These are phyloP conservation scores for Kwoniella dejecticola DNA, from an alignment of 768 basidiomycete genomes.

Conservation along the genomic window DNA sequence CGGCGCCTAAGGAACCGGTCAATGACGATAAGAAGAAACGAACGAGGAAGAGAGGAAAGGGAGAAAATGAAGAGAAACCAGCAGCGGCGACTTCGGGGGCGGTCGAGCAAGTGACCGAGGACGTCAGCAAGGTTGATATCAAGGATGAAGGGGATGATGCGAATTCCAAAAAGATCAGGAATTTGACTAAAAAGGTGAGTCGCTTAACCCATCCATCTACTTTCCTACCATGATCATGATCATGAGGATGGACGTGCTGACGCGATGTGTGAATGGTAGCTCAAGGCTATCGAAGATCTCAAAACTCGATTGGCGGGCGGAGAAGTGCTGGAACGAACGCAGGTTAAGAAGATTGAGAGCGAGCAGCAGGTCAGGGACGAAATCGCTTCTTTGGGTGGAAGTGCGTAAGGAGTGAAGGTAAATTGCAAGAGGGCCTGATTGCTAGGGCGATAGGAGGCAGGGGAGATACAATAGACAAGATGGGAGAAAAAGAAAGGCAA, in stretches of 20 bases:
- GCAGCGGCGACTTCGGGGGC: slow-evolving; percentile 62
- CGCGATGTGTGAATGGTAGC: slow-evolving; percentile 58
- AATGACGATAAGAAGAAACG: slow-evolving; percentile 64
- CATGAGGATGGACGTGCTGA: no score
- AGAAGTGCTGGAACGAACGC: slow-evolving; percentile 89
- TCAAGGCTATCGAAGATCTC: slow-evolving; percentile 98
- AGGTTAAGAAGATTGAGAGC: slow-evolving; percentile 94
- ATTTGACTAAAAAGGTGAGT: slow-evolving; percentile 89
- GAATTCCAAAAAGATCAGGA: slow-evolving; percentile 86
- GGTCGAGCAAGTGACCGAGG: slow-evolving; percentile 59
- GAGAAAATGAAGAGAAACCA: slow-evolving; percentile 64
- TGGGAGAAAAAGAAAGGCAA: neutral
- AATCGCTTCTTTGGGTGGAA: slow-evolving; percentile 59
- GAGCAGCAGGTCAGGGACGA: slow-evolving; percentile 83
- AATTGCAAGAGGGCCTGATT: no score
- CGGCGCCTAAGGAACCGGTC: slow-evolving; percentile 58
- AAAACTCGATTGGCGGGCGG: slow-evolving; percentile 89
- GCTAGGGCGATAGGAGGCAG: no score
- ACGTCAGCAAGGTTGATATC: slow-evolving; percentile 11
- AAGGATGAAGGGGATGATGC: slow-evolving; percentile 65
- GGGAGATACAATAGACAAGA: neutral
- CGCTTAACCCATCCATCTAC: neutral
- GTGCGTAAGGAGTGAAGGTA: slow-evolving; percentile 8
- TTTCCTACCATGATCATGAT: no score
- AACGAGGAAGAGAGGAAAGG: slow-evolving; percentile 59